phyloP scores from a whole-genome alignment of 192 early-diverging fungal genomes.

The Paraglomus brasilianum region DNA sequence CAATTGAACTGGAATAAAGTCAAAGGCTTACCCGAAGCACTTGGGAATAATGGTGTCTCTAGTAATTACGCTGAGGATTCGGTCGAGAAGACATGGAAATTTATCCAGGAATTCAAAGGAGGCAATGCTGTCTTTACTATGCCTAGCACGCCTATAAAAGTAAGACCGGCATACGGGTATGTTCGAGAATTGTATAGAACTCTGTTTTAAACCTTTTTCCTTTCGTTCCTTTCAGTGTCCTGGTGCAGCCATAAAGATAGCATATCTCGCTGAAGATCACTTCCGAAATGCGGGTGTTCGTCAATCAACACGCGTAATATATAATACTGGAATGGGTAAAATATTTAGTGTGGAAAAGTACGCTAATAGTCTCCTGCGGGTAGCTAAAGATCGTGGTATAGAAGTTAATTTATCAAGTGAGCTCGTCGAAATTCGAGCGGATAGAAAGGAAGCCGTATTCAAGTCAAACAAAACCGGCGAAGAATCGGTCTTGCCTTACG shows the following conservation, averaged over 20 bases:
- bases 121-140: slow-evolving; percentile 87
- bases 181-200: neutral
- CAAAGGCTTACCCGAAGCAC: slow-evolving; percentile 67
- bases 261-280: slow-evolving; percentile 81
- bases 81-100: slow-evolving; percentile 73
- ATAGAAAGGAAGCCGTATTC: slow-evolving; percentile 72
- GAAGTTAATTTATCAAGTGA: slow-evolving; percentile 71
- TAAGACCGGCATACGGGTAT: neutral
- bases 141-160: slow-evolving; percentile 81
- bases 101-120: slow-evolving; percentile 66
- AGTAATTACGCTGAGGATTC: slow-evolving; percentile 77
- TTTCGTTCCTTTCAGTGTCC: slow-evolving; percentile 52
- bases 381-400: slow-evolving; percentile 68
- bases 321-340: slow-evolving; percentile 80
- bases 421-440: slow-evolving; percentile 64
- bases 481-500: slow-evolving; percentile 63
- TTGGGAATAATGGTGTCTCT: slow-evolving; percentile 81
- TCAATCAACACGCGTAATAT: slow-evolving; percentile 64
- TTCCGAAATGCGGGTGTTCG: slow-evolving; percentile 72
- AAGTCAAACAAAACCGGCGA: slow-evolving; percentile 52
- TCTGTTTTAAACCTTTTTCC: neutral
- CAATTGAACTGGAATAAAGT: slow-evolving; percentile 74
- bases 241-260: slow-evolving; percentile 86
- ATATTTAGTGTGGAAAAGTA: slow-evolving; percentile 88
- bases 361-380: slow-evolving; percentile 62